Evolutionary conservation across 139 green algal genomes (phyloP).

Genomic region (Diplosphaera chodatii): DNA sequence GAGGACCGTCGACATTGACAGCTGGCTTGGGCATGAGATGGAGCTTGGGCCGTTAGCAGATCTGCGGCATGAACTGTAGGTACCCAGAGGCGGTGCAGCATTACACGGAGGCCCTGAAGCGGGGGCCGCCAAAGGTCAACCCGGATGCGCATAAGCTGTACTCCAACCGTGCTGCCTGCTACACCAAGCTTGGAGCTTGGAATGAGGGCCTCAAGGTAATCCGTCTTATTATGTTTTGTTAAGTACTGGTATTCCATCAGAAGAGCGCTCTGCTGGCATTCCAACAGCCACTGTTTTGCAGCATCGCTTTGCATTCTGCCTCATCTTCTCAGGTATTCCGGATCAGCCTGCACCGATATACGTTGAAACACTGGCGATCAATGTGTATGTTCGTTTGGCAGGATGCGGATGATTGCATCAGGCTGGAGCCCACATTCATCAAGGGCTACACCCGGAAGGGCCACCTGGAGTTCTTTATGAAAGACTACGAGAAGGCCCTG

Average conservation of each 20-base stretch:
- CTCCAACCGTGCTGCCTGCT: conserved; percentile 96
- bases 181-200: conserved; percentile 96
- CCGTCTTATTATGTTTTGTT: no score
- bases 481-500: conserved; percentile 46
- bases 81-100: conserved; percentile 88
- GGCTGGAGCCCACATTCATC: conserved; percentile 82
- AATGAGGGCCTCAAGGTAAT: conserved; percentile 63
- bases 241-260: no score
- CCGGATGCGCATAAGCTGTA: conserved; percentile 94
- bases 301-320: no score
- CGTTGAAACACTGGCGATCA: no score
- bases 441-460: conserved; percentile 89
- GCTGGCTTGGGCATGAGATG: no score
- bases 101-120: conserved; percentile 95
- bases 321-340: no score
- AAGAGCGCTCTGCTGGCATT: no score
- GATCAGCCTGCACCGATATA: no score
- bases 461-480: conserved; percentile 95
- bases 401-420: conserved; percentile 91
- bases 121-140: conserved; percentile 73
- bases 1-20: no score
- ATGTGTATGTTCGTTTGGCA: conserved; percentile 49
- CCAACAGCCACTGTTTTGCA: no score
- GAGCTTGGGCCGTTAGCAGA: no score
- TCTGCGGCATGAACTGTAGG: no score